Percentiles rank a stretch among this genome's conserved stretches.
phyloP scores from a whole-genome alignment of 352 stramenopile species.

The Globisporangium polare region DNA sequence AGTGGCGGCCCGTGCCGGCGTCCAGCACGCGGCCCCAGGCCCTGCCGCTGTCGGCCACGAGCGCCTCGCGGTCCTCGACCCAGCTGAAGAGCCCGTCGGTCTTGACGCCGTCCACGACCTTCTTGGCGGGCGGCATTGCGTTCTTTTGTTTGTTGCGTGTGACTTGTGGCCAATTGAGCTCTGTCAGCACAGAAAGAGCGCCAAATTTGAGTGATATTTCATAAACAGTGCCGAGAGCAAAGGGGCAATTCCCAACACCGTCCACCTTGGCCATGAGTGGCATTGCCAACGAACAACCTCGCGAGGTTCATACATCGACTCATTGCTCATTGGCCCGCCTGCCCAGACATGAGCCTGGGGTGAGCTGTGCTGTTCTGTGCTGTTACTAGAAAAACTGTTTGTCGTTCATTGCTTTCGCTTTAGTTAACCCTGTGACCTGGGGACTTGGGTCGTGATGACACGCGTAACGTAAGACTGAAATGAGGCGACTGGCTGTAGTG shows the following conservation, averaged over 20 bases:
- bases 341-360: too few species aligned
- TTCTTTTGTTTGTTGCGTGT: background rate
- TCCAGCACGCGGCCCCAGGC: slow-evolving; percentile 80
- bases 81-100: slow-evolving; percentile 72
- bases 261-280: background rate
- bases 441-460: too few species aligned
- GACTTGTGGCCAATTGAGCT: background rate
- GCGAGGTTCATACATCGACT: too few species aligned
- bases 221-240: background rate
- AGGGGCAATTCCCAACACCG: background rate
- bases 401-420: too few species aligned
- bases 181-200: background rate
- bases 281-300: background rate
- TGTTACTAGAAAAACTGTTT: too few species aligned
- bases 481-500: too few species aligned
- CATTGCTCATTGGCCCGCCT: too few species aligned
- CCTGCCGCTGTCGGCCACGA: slow-evolving; percentile 14
- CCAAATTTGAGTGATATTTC: background rate
- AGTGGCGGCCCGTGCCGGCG: slow-evolving; percentile 88
- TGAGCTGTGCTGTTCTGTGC: too few species aligned
- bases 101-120: slow-evolving; percentile 22
- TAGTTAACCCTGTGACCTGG: too few species aligned
- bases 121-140: slow-evolving; percentile 18
- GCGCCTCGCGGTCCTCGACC: slow-evolving; percentile 61
- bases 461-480: too few species aligned